Evolutionary conservation across 73 alveolate genomes (phyloP).

Genomic region (Halteria grandinella): DNA sequence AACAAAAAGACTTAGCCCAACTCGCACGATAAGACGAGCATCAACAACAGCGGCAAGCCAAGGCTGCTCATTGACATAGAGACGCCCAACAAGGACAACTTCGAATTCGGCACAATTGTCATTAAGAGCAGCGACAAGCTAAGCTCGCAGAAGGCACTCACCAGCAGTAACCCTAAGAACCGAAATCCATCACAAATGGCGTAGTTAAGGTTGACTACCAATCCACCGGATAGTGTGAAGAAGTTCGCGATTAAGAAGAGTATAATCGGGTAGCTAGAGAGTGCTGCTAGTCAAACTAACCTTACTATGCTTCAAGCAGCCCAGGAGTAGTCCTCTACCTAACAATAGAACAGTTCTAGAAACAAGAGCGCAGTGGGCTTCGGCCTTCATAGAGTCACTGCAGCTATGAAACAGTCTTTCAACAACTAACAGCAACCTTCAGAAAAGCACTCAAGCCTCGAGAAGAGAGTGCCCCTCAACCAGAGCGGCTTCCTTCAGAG

Average conservation of each 20-base stretch:
- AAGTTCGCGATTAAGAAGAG: constrained; percentile 18
- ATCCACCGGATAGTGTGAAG: constrained; percentile 29
- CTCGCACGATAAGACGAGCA: no score
- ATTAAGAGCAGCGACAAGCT: constrained; percentile 23
- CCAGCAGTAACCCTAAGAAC: neutral
- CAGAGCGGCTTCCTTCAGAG: no score
- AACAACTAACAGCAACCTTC: no score
- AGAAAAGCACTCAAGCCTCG: no score
- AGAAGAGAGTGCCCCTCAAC: no score
- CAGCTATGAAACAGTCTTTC: constrained; percentile 7
- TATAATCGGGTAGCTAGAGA: constrained; percentile 6
- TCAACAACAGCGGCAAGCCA: neutral
- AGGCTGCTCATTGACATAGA: constrained; percentile 1
- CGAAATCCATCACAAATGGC: constrained; percentile 43
- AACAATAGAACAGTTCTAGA: constrained; percentile 11
- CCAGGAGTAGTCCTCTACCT: neutral
- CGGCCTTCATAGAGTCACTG: constrained; percentile 11
- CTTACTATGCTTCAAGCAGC: neutral
- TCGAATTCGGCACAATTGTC: constrained; percentile 10
- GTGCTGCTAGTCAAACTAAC: neutral
- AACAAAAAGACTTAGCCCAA: no score
- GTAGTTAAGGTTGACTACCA: constrained; percentile 17
- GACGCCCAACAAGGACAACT: constrained; percentile 13
- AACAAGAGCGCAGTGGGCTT: constrained; percentile 10
- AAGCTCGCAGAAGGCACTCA: constrained; percentile 10